Evolutionary conservation across 768 basidiomycete species (phyloP).

Genomic region (Phallus indusiatus): DNA sequence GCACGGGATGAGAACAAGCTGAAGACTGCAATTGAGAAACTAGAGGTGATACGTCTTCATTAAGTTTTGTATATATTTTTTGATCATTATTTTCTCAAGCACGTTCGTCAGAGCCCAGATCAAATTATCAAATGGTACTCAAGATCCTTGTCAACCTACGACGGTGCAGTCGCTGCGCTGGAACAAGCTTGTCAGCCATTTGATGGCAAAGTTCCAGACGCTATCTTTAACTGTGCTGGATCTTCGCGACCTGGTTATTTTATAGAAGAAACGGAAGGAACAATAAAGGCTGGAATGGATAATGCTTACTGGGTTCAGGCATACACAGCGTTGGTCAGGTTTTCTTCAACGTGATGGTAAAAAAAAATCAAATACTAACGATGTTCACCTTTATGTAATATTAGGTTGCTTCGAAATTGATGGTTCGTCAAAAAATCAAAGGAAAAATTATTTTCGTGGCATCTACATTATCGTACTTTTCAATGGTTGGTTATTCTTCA

Average conservation of each 20-base stretch:
- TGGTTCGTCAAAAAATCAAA: conserved; percentile 44
- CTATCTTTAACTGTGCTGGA: conserved; percentile 75
- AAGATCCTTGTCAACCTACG: conserved; percentile 46
- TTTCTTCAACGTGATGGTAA: not conserved
- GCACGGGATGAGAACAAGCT: conserved; percentile 63
- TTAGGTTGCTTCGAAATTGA: conserved; percentile 59
- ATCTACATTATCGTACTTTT: conserved; percentile 66
- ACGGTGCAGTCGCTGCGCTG: conserved; percentile 51
- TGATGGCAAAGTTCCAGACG: conserved; percentile 57
- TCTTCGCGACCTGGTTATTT: conserved; percentile 62
- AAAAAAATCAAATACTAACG: not conserved
- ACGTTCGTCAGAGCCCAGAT: conserved; percentile 38
- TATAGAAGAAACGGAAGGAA: conserved; percentile 54
- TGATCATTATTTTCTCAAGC: conserved; percentile 25
- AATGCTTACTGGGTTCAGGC: conserved; percentile 48
- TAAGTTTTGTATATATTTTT: too few relatives aligned
- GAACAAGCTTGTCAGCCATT: conserved; percentile 46
- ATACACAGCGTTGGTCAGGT: conserved; percentile 42
- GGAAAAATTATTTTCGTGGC: conserved; percentile 72
- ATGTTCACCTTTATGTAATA: not conserved
- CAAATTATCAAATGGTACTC: conserved; percentile 64
- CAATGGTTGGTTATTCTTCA: conserved; percentile 66
- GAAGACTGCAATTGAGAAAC: conserved; percentile 42
- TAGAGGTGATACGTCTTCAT: conserved; percentile 51
- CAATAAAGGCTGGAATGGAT: conserved; percentile 49